Percentiles rank a stretch among this genome's conserved stretches.
These are phyloP conservation scores for Backusella morwellensis DNA, from an alignment of 192 early-diverging fungal species.

Conservation along the genomic window DNA sequence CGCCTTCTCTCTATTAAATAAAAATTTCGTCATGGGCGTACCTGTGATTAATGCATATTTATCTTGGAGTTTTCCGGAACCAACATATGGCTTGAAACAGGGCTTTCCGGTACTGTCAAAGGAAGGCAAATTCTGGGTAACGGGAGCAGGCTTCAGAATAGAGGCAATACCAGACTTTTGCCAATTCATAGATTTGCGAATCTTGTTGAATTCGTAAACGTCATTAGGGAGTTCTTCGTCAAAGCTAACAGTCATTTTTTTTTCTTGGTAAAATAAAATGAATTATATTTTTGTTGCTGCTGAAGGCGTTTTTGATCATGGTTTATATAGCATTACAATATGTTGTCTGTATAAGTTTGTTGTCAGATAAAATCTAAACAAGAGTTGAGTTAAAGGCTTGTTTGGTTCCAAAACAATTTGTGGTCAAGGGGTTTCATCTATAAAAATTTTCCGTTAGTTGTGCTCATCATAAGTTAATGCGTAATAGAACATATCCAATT, in stretches of 20 bases:
- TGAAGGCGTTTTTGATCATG: neutral
- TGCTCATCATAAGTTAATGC: neutral
- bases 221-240: conserved; percentile 37
- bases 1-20: neutral
- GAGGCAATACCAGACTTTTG: conserved; percentile 35
- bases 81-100: conserved; percentile 41
- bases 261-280: neutral
- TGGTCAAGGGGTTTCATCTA: neutral
- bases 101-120: conserved; percentile 32
- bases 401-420: neutral
- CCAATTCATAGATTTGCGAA: conserved; percentile 28
- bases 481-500: neutral
- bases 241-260: conserved; percentile 37
- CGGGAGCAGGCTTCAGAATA: conserved; percentile 38
- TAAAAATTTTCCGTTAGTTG: conserved; percentile 6
- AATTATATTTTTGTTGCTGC: neutral
- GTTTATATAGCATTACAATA: neutral
- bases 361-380: neutral
- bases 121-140: conserved; percentile 41
- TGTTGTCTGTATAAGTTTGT: neutral
- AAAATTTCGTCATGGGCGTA: neutral
- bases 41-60: conserved; percentile 51
- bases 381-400: neutral
- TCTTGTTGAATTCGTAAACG: conserved; percentile 36
- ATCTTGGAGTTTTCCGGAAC: conserved; percentile 40